Conservation (phyloP, 805 yeast species). For the Cyberlindnera suaveolens region DNA sequence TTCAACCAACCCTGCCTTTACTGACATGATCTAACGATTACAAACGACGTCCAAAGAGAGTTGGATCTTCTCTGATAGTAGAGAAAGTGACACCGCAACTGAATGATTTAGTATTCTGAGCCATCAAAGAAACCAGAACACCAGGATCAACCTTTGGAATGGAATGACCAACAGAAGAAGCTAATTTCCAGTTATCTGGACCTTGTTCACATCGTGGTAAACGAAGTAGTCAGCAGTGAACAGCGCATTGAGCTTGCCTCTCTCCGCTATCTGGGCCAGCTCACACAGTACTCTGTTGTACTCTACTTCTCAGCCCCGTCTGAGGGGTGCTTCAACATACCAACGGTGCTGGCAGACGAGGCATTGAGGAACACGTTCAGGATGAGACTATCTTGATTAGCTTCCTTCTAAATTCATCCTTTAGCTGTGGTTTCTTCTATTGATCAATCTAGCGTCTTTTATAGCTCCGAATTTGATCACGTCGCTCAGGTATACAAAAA, state of each 20-base stretch:
- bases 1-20: conserved; percentile 41
- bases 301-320: conserved; percentile 9
- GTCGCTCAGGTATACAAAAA: too few species aligned
- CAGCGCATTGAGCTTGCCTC: conserved; percentile 32
- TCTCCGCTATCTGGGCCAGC: conserved; percentile 30
- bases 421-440: too few species aligned
- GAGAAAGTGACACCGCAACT: conserved; percentile 37
- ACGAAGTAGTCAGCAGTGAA: conserved; percentile 37
- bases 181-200: conserved; percentile 28
- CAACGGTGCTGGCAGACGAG: conserved; percentile 21
- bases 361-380: conserved; percentile 35
- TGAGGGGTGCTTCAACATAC: conserved; percentile 27
- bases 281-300: conserved; percentile 29
- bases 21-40: conserved; percentile 35
- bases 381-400: conserved; percentile 15
- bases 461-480: too few species aligned
- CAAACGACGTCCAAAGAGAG: conserved; percentile 28
- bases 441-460: too few species aligned
- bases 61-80: conserved; percentile 38
- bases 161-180: conserved; percentile 24
- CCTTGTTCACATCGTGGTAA: conserved; percentile 35
- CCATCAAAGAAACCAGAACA: conserved; percentile 29
- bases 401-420: too few species aligned
- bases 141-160: conserved; percentile 31
- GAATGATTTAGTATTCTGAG: conserved; percentile 34